phyloP scores from a whole-genome alignment of 2,329 filamentous ascomycete genomes.

The Nemania sp. region DNA sequence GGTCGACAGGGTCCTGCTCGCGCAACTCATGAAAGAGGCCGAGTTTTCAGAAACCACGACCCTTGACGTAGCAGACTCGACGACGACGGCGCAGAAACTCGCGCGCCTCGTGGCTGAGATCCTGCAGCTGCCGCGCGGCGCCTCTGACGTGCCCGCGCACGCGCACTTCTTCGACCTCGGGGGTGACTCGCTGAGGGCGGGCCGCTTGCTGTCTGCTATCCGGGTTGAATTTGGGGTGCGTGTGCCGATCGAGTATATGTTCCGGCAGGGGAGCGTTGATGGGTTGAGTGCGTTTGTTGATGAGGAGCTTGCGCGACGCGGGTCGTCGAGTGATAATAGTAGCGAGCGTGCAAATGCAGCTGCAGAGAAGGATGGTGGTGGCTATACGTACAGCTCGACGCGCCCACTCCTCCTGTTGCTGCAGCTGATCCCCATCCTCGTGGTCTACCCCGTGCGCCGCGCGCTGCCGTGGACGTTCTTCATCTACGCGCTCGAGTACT shows the following conservation, averaged over 20 bases:
- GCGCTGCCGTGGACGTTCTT: conserved; percentile 58
- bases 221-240: conserved; percentile 53
- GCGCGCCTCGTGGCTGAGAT: conserved; percentile 50
- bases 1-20: conserved; percentile 43
- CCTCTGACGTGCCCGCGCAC: conserved; percentile 43
- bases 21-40: conserved; percentile 37
- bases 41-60: conserved; percentile 26
- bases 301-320: conserved; percentile 29
- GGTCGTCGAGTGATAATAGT: not conserved
- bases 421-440: conserved; percentile 53
- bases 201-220: conserved; percentile 53
- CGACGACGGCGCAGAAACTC: conserved; percentile 43
- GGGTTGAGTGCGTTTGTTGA: conserved; percentile 46
- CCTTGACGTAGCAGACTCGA: conserved; percentile 1
- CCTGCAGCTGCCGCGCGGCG: conserved; percentile 45
- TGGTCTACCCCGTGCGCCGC: conserved; percentile 55
- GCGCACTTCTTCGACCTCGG: conserved; percentile 54
- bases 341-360: too few species aligned
- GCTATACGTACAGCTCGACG: conserved; percentile 50
- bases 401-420: conserved; percentile 52
- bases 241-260: conserved; percentile 55
- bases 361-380: not conserved
- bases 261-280: conserved; percentile 51
- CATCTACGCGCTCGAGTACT: conserved; percentile 50
- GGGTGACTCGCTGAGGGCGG: conserved; percentile 58